phyloP scores from a whole-genome alignment of 106 monocot species.

The Acorus gramineus region DNA sequence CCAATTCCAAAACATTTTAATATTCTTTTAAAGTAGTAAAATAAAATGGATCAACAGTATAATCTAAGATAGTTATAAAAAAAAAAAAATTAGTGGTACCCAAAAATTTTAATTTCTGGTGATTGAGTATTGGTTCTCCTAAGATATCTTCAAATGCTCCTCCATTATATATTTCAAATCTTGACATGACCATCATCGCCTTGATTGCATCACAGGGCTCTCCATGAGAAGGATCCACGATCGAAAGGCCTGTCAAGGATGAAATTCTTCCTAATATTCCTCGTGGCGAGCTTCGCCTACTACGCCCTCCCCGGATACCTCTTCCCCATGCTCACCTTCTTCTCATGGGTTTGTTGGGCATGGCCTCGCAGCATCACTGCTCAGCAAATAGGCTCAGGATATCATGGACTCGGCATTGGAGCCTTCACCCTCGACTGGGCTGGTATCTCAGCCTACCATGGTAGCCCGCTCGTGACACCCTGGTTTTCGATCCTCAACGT shows the following conservation, averaged over 20 bases:
- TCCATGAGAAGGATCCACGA: slow-evolving; percentile 55
- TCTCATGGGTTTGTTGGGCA: slow-evolving; percentile 88
- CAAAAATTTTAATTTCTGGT: too few relatives aligned
- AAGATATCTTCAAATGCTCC: too few relatives aligned
- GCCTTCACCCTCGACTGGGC: slow-evolving; percentile 92
- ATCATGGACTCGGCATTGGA: slow-evolving; percentile 77
- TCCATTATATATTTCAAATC: too few relatives aligned
- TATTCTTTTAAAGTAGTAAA: too few relatives aligned
- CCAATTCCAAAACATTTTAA: too few relatives aligned
- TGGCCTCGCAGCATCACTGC: slow-evolving; percentile 84
- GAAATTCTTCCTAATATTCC: slow-evolving; percentile 68
- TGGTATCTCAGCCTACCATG: slow-evolving; percentile 83
- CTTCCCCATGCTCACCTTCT: slow-evolving; percentile 77
- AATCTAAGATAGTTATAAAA: too few relatives aligned
- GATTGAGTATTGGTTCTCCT: too few relatives aligned
- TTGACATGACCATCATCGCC: too few relatives aligned
- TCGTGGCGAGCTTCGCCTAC: slow-evolving; percentile 66
- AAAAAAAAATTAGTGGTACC: too few relatives aligned
- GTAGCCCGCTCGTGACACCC: slow-evolving; percentile 74
- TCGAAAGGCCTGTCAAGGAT: slow-evolving; percentile 60
- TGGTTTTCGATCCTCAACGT: slow-evolving; percentile 76
- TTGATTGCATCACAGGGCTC: slow-evolving; percentile 31
- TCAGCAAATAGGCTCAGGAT: slow-evolving; percentile 80
- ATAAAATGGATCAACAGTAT: too few relatives aligned
- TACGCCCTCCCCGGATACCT: slow-evolving; percentile 79